A percentile compares a stretch with the other conserved stretches of the same genome.
phyloP scores from a whole-genome alignment of 257 asterid genomes.

The Primulina eburnea region DNA sequence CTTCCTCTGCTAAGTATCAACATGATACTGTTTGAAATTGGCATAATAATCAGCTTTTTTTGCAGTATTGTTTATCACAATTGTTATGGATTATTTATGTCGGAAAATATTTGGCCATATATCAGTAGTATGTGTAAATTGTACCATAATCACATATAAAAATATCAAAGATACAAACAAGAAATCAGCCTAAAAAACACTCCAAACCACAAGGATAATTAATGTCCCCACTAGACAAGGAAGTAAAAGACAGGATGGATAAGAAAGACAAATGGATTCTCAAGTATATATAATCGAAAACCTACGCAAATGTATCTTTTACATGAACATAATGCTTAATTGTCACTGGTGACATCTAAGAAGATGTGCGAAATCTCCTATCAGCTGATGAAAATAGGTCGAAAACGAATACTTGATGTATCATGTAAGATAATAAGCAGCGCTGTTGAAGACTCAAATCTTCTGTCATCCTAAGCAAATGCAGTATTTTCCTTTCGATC shows the following conservation, averaged over 20 bases:
- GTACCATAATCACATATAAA: background rate
- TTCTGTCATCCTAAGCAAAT: constrained; percentile 38
- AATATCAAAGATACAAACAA: background rate
- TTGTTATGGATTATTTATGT: background rate
- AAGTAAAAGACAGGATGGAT: background rate
- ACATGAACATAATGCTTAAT: no score
- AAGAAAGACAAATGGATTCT: no score
- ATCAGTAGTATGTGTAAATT: background rate
- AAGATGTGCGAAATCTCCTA: no score
- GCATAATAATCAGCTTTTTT: background rate
- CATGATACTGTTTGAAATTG: constrained; percentile 29
- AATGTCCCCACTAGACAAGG: background rate
- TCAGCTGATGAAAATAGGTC: no score
- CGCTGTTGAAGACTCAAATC: background rate
- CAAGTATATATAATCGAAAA: no score
- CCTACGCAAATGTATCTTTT: background rate
- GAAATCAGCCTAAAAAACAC: background rate
- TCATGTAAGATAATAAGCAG: background rate
- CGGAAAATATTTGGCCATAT: background rate
- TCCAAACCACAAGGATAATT: background rate
- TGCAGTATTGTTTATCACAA: background rate
- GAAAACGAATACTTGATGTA: no score
- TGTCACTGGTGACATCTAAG: no score
- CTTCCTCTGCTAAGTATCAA: constrained; percentile 30
- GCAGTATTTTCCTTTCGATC: constrained; percentile 54